phyloP scores from a whole-genome alignment of 1,139 yeast genomes.

The Kodamaea sp. region DNA sequence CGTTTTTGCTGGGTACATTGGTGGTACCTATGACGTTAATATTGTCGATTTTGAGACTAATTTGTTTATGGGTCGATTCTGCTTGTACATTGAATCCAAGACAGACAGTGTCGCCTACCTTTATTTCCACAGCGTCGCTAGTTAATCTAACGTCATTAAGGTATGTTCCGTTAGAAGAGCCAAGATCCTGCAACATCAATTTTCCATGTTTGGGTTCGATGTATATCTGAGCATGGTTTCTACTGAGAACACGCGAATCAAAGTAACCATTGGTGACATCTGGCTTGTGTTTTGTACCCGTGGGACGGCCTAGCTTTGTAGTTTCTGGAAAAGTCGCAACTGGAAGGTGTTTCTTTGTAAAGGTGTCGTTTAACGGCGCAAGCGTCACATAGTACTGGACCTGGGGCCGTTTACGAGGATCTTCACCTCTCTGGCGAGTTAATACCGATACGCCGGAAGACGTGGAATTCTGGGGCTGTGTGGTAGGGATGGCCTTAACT shows the following conservation, averaged over 20 bases:
- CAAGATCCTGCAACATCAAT: slow-evolving; percentile 79
- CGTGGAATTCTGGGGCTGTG: slow-evolving; percentile 7
- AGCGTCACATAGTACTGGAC: slow-evolving; percentile 62
- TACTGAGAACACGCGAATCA: slow-evolving; percentile 87
- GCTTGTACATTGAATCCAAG: slow-evolving; percentile 91
- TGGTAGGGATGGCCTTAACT: slow-evolving; percentile 20
- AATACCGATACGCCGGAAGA: slow-evolving; percentile 12
- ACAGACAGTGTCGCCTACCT: slow-evolving; percentile 77
- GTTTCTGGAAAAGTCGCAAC: slow-evolving; percentile 85
- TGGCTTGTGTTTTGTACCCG: slow-evolving; percentile 72
- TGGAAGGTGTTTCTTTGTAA: slow-evolving; percentile 73
- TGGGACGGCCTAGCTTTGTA: slow-evolving; percentile 84
- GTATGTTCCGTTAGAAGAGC: slow-evolving; percentile 93
- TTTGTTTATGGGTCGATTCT: slow-evolving; percentile 80
- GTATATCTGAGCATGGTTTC: slow-evolving; percentile 92
- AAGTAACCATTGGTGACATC: slow-evolving; percentile 86
- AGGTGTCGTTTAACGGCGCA: slow-evolving; percentile 77
- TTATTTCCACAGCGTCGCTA: slow-evolving; percentile 63
- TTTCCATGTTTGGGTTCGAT: slow-evolving; percentile 68
- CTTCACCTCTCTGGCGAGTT: slow-evolving; percentile 13
- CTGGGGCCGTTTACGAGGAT: slow-evolving; percentile 31
- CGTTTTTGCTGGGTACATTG: slow-evolving; percentile 1
- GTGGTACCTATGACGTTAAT: slow-evolving; percentile 52
- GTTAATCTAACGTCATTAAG: slow-evolving; percentile 74
- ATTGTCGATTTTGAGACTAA: slow-evolving; percentile 76